These are phyloP conservation scores for Exserohilum rostratum DNA, from an alignment of 2,329 filamentous ascomycete species.

Conservation along the genomic window DNA sequence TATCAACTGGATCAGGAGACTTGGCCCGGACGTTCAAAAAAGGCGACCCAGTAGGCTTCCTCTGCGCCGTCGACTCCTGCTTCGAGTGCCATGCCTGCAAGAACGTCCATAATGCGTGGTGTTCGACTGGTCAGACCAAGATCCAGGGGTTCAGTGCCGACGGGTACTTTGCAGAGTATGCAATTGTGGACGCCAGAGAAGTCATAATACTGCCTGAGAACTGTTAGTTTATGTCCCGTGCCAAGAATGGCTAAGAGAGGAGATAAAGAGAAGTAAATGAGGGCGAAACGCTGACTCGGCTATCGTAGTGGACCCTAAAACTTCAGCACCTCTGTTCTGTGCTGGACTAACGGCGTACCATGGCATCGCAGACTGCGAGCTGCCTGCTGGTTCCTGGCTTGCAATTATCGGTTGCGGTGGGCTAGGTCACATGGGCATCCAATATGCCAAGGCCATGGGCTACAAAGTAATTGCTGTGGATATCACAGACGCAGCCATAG, in stretches of 20 bases:
- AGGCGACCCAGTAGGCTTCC: slow-evolving; percentile 42
- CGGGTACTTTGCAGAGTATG: slow-evolving; percentile 43
- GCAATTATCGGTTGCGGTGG: slow-evolving; percentile 41
- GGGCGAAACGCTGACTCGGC: slow-evolving; percentile 1
- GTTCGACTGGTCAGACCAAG: slow-evolving; percentile 36
- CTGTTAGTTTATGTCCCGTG: slow-evolving; percentile 18
- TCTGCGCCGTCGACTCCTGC: slow-evolving; percentile 43
- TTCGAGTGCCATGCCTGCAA: slow-evolving; percentile 40
- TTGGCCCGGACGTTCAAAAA: slow-evolving; percentile 36
- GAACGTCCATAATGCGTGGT: slow-evolving; percentile 39
- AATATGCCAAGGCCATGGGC: slow-evolving; percentile 44
- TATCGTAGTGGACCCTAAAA: slow-evolving; percentile 31
- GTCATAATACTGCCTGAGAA: slow-evolving; percentile 37
- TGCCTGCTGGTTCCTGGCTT: slow-evolving; percentile 37
- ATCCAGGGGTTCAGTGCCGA: slow-evolving; percentile 39
- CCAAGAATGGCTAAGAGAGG: neutral
- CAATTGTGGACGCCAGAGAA: slow-evolving; percentile 36
- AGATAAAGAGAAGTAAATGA: neutral
- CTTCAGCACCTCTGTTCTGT: slow-evolving; percentile 39
- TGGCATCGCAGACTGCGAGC: slow-evolving; percentile 36
- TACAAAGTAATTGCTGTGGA: slow-evolving; percentile 41
- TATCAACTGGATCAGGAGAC: slow-evolving; percentile 29
- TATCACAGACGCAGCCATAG: slow-evolving; percentile 36
- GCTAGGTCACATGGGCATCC: slow-evolving; percentile 41
- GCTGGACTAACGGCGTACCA: slow-evolving; percentile 42